Evolutionary conservation across 2,329 filamentous ascomycete species (phyloP).

Genomic region (Penicillium palitans): DNA sequence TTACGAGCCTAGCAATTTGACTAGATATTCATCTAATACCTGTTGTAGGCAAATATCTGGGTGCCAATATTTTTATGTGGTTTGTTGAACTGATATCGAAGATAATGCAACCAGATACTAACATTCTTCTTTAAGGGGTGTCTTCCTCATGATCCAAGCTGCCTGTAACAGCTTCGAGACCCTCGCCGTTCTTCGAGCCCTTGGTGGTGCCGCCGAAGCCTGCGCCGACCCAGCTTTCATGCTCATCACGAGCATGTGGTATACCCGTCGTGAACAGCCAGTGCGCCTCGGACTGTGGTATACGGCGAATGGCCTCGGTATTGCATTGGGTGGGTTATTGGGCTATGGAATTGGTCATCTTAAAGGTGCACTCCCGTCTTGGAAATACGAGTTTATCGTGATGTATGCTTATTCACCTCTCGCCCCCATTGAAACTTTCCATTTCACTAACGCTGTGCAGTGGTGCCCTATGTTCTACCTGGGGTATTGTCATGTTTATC

Average conservation of each 20-base stretch:
- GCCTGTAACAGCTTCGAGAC: constrained; percentile 57
- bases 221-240: constrained; percentile 62
- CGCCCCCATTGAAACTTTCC: neutral
- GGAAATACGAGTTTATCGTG: constrained; percentile 70
- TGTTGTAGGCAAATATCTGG: constrained; percentile 52
- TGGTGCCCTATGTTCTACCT: constrained; percentile 56
- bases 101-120: neutral
- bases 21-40: neutral
- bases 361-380: constrained; percentile 56
- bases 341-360: constrained; percentile 64
- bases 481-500: constrained; percentile 60
- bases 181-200: constrained; percentile 57
- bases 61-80: constrained; percentile 60
- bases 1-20: neutral
- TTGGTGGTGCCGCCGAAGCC: constrained; percentile 59
- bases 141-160: constrained; percentile 55
- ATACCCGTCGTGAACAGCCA: constrained; percentile 63
- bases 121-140: constrained; percentile 35
- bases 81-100: constrained; percentile 16
- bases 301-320: constrained; percentile 59
- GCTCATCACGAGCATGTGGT: constrained; percentile 67
- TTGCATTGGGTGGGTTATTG: constrained; percentile 58
- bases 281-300: constrained; percentile 62
- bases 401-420: constrained; percentile 40
- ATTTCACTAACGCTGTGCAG: constrained; percentile 20